These are phyloP conservation scores for Rhizophora apiculata DNA, from an alignment of 345 rosid genomes.

Conservation along the genomic window DNA sequence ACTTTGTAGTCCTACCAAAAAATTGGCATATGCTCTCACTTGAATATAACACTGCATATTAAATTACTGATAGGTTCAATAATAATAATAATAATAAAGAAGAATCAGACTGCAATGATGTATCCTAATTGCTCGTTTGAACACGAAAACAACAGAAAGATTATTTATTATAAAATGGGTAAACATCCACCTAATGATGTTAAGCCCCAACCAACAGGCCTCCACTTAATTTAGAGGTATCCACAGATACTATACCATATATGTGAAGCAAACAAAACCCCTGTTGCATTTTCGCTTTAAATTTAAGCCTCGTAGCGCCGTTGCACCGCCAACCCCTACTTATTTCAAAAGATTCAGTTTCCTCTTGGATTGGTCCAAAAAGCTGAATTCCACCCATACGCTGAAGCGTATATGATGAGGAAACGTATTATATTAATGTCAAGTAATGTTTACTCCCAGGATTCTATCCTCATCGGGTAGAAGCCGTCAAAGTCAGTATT, in stretches of 20 bases:
- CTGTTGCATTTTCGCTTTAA: constrained; percentile 13
- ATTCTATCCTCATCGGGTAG: constrained; percentile 13
- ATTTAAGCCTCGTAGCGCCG: constrained; percentile 26
- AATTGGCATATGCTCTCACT: not conserved
- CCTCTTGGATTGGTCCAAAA: constrained; percentile 25
- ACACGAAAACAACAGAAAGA: constrained; percentile 19
- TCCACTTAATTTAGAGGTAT: not conserved
- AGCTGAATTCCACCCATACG: constrained; percentile 25
- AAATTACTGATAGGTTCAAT: not conserved
- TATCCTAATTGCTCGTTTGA: constrained; percentile 25
- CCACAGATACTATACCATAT: constrained; percentile 1
- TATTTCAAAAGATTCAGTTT: constrained; percentile 17
- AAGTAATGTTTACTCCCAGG: constrained; percentile 14
- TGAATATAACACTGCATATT: not conserved
- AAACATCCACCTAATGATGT: constrained; percentile 42
- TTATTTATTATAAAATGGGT: constrained; percentile 9
- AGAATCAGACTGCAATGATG: constrained; percentile 19
- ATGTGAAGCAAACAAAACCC: constrained; percentile 11
- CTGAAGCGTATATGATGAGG: constrained; percentile 12
- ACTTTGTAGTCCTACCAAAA: not conserved
- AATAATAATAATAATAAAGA: constrained; percentile 5
- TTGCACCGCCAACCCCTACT: constrained; percentile 27
- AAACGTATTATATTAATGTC: constrained; percentile 22
- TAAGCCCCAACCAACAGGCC: constrained; percentile 31
- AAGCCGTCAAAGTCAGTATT: not conserved